A percentile compares a stretch with the other conserved stretches of the same genome.
These are phyloP conservation scores for Candida pseudoviswanathii DNA, from an alignment of 1,139 yeast species.

Conservation along the genomic window DNA sequence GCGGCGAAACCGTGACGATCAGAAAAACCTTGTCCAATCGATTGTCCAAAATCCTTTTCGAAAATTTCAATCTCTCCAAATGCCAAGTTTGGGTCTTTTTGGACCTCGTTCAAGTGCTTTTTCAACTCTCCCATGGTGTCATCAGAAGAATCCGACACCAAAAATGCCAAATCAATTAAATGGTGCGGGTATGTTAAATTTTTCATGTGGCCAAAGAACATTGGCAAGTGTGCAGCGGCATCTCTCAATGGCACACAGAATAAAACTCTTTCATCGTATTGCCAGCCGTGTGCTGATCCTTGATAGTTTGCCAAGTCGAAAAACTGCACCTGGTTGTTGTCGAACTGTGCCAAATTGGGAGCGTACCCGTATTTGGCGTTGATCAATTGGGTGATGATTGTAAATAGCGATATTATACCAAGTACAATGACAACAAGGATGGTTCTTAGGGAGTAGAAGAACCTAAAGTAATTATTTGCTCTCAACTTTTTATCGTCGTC, in stretches of 20 bases:
- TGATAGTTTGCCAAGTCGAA: constrained; percentile 48
- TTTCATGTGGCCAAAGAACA: constrained; percentile 60
- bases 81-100: constrained; percentile 45
- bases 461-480: neutral
- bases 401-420: constrained; percentile 10
- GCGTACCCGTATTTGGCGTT: constrained; percentile 17
- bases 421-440: constrained; percentile 5
- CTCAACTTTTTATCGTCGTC: constrained; percentile 10
- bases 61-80: constrained; percentile 61
- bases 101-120: constrained; percentile 45
- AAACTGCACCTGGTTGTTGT: constrained; percentile 33
- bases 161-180: constrained; percentile 57
- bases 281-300: constrained; percentile 57
- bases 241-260: constrained; percentile 64
- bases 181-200: constrained; percentile 61
- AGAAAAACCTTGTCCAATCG: constrained; percentile 53
- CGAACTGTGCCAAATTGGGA: constrained; percentile 26
- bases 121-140: constrained; percentile 55
- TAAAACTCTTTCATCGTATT: constrained; percentile 52
- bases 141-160: constrained; percentile 60
- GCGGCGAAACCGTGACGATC: constrained; percentile 58
- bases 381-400: constrained; percentile 5
- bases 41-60: constrained; percentile 56
- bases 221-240: constrained; percentile 63
- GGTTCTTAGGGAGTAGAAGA: constrained; percentile 6